Evolutionary conservation across 257 asterid genomes (phyloP).

Genomic region (Phtheirospermum japonicum): DNA sequence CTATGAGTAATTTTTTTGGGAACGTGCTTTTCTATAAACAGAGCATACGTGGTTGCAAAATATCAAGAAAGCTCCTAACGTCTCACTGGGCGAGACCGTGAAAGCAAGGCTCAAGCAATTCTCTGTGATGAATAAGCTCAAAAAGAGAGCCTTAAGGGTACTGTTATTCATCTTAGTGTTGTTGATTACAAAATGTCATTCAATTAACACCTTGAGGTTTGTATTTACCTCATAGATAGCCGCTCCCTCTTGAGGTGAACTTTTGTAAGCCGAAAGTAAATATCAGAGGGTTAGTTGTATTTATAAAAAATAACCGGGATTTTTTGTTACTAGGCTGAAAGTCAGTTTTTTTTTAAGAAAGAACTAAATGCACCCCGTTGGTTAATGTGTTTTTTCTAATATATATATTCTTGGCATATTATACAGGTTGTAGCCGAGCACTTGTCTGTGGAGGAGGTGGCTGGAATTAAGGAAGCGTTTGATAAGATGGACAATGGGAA

Average conservation of each 20-base stretch:
- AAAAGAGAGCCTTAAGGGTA: conserved; percentile 69
- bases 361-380: background rate
- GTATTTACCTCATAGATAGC: background rate
- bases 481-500: conserved; percentile 58
- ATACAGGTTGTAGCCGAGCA: conserved; percentile 66
- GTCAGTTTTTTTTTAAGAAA: background rate
- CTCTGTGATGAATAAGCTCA: conserved; percentile 72
- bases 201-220: background rate
- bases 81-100: conserved; percentile 70
- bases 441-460: conserved; percentile 71
- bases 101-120: conserved; percentile 77
- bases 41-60: conserved; percentile 79
- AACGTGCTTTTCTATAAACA: conserved; percentile 26
- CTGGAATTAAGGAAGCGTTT: conserved; percentile 68
- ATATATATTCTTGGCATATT: conserved; percentile 19
- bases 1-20: conserved; percentile 8
- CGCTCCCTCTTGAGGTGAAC: background rate
- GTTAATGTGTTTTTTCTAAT: background rate
- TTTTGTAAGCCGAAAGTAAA: background rate
- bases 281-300: background rate
- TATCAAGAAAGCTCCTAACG: conserved; percentile 67
- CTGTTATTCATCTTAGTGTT: background rate
- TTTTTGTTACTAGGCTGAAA: background rate
- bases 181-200: background rate
- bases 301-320: background rate